Conservation (phyloP, 352 stramenopile genomes). For the Phytophthora multivora region DNA sequence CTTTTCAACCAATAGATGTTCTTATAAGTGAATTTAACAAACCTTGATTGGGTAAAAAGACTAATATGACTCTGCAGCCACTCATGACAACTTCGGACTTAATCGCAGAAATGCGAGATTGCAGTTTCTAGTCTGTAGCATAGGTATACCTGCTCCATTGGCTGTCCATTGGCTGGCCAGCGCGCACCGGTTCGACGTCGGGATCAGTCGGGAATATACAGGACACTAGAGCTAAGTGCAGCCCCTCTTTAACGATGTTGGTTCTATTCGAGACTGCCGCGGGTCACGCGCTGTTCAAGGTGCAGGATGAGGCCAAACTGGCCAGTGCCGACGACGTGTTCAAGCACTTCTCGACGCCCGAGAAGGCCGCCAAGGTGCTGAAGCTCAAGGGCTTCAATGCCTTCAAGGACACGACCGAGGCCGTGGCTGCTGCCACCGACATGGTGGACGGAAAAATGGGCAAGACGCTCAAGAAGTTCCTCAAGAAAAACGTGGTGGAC, state of each 20-base stretch:
- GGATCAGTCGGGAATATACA: conserved; percentile 44
- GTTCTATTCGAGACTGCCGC: conserved; percentile 99
- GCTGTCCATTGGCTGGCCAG: conserved; percentile 23
- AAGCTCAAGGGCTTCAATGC: conserved; percentile 98
- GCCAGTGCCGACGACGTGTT: conserved; percentile 90
- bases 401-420: conserved; percentile 99
- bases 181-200: background rate
- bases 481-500: conserved; percentile 99
- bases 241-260: conserved; percentile 85
- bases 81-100: conserved; percentile 30
- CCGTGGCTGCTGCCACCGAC: conserved; percentile 95
- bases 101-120: background rate
- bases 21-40: background rate
- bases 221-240: background rate
- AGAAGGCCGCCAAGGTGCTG: conserved; percentile 92
- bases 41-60: conserved; percentile 33
- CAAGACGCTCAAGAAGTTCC: conserved; percentile 98
- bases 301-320: conserved; percentile 95
- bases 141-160: conserved; percentile 3
- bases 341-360: conserved; percentile 91
- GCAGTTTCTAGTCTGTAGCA: background rate
- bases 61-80: conserved; percentile 34
- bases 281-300: conserved; percentile 99
- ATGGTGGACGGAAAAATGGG: conserved; percentile 98
- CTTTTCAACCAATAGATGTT: background rate